Evolutionary conservation across 148 eudicot genomes (phyloP), one percentile per base, ranked within the genome.

Genomic region (Fallopia convolvulus): DNA sequence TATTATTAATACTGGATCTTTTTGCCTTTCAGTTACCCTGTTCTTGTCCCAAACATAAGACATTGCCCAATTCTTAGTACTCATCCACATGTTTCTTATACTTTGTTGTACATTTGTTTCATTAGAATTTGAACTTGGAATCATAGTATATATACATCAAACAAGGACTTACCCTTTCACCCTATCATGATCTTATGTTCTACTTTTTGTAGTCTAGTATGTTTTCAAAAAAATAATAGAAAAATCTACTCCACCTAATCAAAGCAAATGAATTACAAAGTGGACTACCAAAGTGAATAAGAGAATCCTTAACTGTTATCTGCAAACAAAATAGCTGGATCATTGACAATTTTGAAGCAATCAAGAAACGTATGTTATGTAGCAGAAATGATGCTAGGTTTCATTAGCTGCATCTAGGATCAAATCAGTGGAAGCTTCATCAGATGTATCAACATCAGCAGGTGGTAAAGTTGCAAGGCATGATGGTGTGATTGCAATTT

Each of bases 341-440:
- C 21, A 55, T 55, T 1, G 21, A 55, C n/a, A 10, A 17, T 52
- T 52, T 0, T 26, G 30, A 20, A 52, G 56, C 56, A 52, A 14
- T 15, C 56, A 17, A 52, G 56, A 52, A 14, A 15, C 56, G 30
- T 26, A 26, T 26, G 56, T 52, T 26, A 26, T 26, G 56, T 52
- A 52, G 2, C 21, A 18, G 60, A 55, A 55, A 55, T 55, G 60
- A 55, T 55, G 60, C 20, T 55, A n/a, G 60, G 60, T n/a, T n/a
- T 17, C 9, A n/a, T 44, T 56, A 56, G 63, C 23, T 6, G 23
- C 23, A 56, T 20, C 63, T 56, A 56, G 63, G 63, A 21, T 63
- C 39, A 63, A 63, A 63, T 63, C 70, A 63, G 70, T 63, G 70
- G 39, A 63, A 63, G 70, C 70, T 63, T 63, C 70, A 63, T 63